Evolutionary conservation across 75 land plant species (phyloP), one percentile per base, ranked within the genome.

Genomic region (Pseudotsuga menziesii): DNA sequence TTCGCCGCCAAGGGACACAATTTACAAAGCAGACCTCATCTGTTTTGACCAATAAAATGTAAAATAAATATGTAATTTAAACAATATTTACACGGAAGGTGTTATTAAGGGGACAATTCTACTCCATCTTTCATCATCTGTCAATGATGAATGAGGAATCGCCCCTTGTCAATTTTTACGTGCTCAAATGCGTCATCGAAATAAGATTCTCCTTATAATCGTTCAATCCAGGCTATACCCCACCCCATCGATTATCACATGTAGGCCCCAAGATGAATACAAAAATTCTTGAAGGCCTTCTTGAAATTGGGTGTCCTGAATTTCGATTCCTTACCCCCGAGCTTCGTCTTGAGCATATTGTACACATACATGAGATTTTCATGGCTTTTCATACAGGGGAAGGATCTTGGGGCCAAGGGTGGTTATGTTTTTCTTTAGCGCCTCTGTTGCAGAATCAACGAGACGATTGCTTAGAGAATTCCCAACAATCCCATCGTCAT

Each of bases 381-480:
- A n/a, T n/a, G n/a, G 23, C 62, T 85, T 84, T 79, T 82, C 84
- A 13, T 84, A 82, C 41, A 85, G 36, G 19, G 95, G 92, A 1
- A 92, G 82, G 1, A 92, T 90, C n/a, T 87, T 61, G 3, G 94
- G 94, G 0, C 92, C 92, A 44, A 92, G 72, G 0, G 92, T 85
- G 20, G 90, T 88, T 12, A 92, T 89, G 59, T 92, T 89, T 27
- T 90, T 87, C 78, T 88, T 89, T 22, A 89, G 29, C 0, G 89
- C 83, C 13, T 85, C 82, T 0, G 87, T 87, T 7, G 91, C 92
- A 0, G 85, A 87, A 2, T 85, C 78, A 88, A 88, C 78, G 22
- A 82, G 72, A 17, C 78, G 76, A 23, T 85, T 84, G 9, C 59
- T 23, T 9, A 89, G 85, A 29, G 77, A 69, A 59, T 84, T 71